Evolutionary conservation across 2,329 filamentous ascomycete species (phyloP).

Genomic region (Paraphaeosphaeria minitans): DNA sequence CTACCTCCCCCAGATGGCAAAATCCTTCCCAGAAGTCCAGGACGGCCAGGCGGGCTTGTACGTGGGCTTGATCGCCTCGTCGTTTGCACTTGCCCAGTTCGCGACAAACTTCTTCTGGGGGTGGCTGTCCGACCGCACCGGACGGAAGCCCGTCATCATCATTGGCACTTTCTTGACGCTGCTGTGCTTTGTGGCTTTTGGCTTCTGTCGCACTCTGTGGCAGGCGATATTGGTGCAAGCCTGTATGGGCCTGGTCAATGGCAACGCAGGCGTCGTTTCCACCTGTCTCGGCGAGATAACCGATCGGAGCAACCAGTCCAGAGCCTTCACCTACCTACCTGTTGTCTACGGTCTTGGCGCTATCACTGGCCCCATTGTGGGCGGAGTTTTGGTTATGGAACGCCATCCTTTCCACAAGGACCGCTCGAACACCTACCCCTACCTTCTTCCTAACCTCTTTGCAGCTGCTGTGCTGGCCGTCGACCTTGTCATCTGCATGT

Average conservation of each 20-base stretch:
- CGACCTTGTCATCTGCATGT: slow-evolving; percentile 73
- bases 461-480: slow-evolving; percentile 72
- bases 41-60: slow-evolving; percentile 77
- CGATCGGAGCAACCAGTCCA: slow-evolving; percentile 90
- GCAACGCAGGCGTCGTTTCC: slow-evolving; percentile 91
- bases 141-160: slow-evolving; percentile 81
- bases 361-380: slow-evolving; percentile 90
- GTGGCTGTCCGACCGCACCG: slow-evolving; percentile 77
- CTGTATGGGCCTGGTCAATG: slow-evolving; percentile 91
- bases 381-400: slow-evolving; percentile 77
- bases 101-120: slow-evolving; percentile 93
- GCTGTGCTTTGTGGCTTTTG: slow-evolving; percentile 81
- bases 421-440: slow-evolving; percentile 70
- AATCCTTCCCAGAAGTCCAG: slow-evolving; percentile 80
- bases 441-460: slow-evolving; percentile 81
- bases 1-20: slow-evolving; percentile 92
- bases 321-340: slow-evolving; percentile 90
- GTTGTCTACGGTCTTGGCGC: slow-evolving; percentile 95
- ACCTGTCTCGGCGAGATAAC: slow-evolving; percentile 95
- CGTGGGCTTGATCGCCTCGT: slow-evolving; percentile 86
- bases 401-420: slow-evolving; percentile 61
- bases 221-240: slow-evolving; percentile 86
- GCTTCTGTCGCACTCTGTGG: slow-evolving; percentile 80
- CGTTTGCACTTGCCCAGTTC: slow-evolving; percentile 91
- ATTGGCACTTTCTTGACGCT: slow-evolving; percentile 83